These are phyloP conservation scores for Dalbergia oliveri DNA, from an alignment of 306 rosid genomes.

Conservation along the genomic window DNA sequence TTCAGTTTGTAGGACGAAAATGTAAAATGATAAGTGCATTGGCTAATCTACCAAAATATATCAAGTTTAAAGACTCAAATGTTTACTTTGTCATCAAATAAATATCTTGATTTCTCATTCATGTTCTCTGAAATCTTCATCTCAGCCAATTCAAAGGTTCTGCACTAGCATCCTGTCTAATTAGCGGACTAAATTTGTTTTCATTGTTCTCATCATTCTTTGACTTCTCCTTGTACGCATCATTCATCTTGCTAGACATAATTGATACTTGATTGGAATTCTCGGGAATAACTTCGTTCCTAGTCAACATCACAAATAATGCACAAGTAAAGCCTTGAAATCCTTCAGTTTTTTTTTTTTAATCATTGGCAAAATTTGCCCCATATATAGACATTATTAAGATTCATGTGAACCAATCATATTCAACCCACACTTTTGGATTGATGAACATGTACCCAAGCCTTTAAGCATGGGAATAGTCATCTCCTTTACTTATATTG, in stretches of 20 bases:
- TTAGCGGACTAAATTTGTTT: slow-evolving; percentile 13
- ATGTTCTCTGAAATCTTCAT: slow-evolving; percentile 4
- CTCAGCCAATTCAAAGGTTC: slow-evolving; percentile 7
- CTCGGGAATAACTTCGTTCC: slow-evolving; percentile 42
- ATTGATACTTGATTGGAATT: slow-evolving; percentile 43
- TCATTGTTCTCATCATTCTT: slow-evolving; percentile 27
- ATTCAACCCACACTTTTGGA: neutral
- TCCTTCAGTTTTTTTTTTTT: neutral
- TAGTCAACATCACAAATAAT: slow-evolving; percentile 41
- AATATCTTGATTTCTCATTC: slow-evolving; percentile 24
- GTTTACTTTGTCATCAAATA: slow-evolving; percentile 25
- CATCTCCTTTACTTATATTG: neutral
- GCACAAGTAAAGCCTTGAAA: neutral
- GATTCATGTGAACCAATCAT: neutral
- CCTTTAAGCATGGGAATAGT: neutral
- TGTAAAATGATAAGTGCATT: neutral
- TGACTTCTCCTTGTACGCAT: slow-evolving; percentile 13
- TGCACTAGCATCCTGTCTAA: slow-evolving; percentile 10
- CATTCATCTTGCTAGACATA: slow-evolving; percentile 21
- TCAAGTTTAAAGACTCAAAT: slow-evolving; percentile 23
- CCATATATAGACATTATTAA: neutral
- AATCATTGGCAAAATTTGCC: neutral
- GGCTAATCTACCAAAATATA: neutral
- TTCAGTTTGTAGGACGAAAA: slow-evolving; percentile 32
- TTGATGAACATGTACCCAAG: neutral